Evolutionary conservation across 495 filamentous ascomycete genomes (phyloP).

Genomic region (Cercophora newfieldiana): DNA sequence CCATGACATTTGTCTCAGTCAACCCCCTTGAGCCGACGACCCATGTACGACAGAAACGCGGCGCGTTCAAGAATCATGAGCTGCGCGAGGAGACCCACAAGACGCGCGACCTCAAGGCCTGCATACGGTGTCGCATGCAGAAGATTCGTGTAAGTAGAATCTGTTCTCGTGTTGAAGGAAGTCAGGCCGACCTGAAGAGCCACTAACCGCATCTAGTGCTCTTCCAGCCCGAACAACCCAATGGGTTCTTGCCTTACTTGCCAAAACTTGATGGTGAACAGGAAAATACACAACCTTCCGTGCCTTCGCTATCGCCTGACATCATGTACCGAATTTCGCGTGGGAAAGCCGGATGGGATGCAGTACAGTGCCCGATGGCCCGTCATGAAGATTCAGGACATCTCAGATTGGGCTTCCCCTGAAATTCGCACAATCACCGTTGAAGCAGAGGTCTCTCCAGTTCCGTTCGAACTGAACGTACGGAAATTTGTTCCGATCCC

Average conservation of each 20-base stretch:
- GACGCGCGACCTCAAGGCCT: slow-evolving; percentile 24
- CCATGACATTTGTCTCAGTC: not conserved
- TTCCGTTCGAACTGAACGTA: slow-evolving; percentile 25
- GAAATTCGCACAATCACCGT: slow-evolving; percentile 22
- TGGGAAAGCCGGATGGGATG: slow-evolving; percentile 19
- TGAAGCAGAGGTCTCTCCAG: slow-evolving; percentile 21
- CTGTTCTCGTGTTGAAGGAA: not conserved
- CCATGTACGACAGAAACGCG: not conserved
- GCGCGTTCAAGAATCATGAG: slow-evolving; percentile 20
- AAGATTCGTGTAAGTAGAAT: slow-evolving; percentile 22
- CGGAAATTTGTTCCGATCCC: slow-evolving; percentile 24
- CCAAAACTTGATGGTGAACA: slow-evolving; percentile 13
- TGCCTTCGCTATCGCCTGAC: slow-evolving; percentile 28
- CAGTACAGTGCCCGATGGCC: slow-evolving; percentile 26
- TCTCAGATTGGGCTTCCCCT: slow-evolving; percentile 18
- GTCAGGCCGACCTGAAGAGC: not conserved
- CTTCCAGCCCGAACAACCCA: slow-evolving; percentile 13
- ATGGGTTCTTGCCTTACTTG: slow-evolving; percentile 27
- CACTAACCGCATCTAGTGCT: slow-evolving; percentile 11
- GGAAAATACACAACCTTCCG: slow-evolving; percentile 19
- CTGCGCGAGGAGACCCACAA: slow-evolving; percentile 16
- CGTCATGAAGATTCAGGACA: slow-evolving; percentile 27
- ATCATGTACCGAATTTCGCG: slow-evolving; percentile 20
- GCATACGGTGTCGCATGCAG: slow-evolving; percentile 28
- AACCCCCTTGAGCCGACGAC: not conserved